These are phyloP conservation scores for Echinosphaeria canescens DNA, from an alignment of 2,329 filamentous ascomycete species.

Conservation along the genomic window DNA sequence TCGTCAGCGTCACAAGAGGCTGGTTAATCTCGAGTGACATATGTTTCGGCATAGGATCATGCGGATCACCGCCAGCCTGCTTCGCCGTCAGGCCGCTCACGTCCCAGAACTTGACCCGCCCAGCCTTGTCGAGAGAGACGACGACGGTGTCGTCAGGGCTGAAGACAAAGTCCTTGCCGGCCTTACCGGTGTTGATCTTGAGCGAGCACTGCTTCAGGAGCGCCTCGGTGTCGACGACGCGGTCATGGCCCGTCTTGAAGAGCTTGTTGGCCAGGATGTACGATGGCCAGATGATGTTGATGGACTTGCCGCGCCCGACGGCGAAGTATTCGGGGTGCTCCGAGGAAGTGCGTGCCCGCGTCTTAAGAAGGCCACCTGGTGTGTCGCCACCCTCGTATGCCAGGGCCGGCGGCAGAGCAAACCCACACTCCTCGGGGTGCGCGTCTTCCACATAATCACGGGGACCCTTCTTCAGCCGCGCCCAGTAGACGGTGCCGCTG, in stretches of 20 bases:
- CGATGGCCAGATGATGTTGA: slow-evolving; percentile 64
- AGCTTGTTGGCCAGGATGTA: slow-evolving; percentile 39
- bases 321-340: slow-evolving; percentile 87
- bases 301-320: slow-evolving; percentile 86
- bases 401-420: slow-evolving; percentile 72
- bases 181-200: slow-evolving; percentile 93
- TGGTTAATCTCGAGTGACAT: slow-evolving; percentile 58
- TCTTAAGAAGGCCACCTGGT: slow-evolving; percentile 85
- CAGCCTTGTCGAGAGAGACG: slow-evolving; percentile 91
- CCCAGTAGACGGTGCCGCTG: slow-evolving; percentile 95
- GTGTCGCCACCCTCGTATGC: slow-evolving; percentile 79
- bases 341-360: slow-evolving; percentile 74
- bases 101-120: slow-evolving; percentile 96
- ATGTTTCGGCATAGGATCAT: slow-evolving; percentile 27
- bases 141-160: slow-evolving; percentile 92
- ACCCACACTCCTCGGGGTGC: slow-evolving; percentile 64
- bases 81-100: slow-evolving; percentile 53
- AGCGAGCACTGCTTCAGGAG: slow-evolving; percentile 73
- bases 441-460: slow-evolving; percentile 63
- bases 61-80: slow-evolving; percentile 25
- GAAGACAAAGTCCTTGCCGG: slow-evolving; percentile 94
- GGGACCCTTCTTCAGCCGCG: slow-evolving; percentile 52
- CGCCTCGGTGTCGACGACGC: slow-evolving; percentile 66
- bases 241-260: slow-evolving; percentile 40
- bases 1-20: slow-evolving; percentile 69